Evolutionary conservation across 2,329 filamentous ascomycete species (phyloP).

Genomic region (Fusarium sp.): DNA sequence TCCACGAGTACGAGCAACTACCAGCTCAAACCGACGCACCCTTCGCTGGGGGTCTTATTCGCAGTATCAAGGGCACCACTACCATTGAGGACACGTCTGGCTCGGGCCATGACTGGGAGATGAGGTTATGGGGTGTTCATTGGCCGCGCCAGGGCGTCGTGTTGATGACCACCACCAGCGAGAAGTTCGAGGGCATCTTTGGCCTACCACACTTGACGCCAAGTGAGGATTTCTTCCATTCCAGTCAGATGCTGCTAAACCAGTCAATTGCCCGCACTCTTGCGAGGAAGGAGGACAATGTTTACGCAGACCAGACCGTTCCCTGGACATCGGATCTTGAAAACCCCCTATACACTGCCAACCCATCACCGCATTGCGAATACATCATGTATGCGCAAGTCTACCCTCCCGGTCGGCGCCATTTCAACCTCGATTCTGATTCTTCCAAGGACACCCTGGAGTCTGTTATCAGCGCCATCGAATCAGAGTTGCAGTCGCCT

Average conservation of each 20-base stretch:
- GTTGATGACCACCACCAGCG: slow-evolving; percentile 86
- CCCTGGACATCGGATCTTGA: slow-evolving; percentile 81
- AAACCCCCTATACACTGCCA: slow-evolving; percentile 64
- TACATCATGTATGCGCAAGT: slow-evolving; percentile 87
- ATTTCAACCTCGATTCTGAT: slow-evolving; percentile 47
- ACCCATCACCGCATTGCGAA: slow-evolving; percentile 81
- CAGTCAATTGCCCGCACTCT: slow-evolving; percentile 75
- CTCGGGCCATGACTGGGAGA: slow-evolving; percentile 77
- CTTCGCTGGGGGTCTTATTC: slow-evolving; percentile 63
- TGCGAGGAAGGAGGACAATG: slow-evolving; percentile 66
- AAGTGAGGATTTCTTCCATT: slow-evolving; percentile 62
- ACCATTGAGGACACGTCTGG: slow-evolving; percentile 75
- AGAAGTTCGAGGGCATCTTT: slow-evolving; percentile 94
- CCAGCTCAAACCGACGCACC: slow-evolving; percentile 47
- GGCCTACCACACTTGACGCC: slow-evolving; percentile 84
- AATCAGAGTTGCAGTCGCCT: slow-evolving; percentile 69
- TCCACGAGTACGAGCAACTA: slow-evolving; percentile 55
- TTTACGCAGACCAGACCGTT: slow-evolving; percentile 66
- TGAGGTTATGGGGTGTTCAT: slow-evolving; percentile 84
- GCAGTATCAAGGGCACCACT: slow-evolving; percentile 74
- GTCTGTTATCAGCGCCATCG: slow-evolving; percentile 61
- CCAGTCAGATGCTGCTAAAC: slow-evolving; percentile 73
- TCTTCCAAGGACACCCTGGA: slow-evolving; percentile 43
- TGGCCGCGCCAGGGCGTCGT: slow-evolving; percentile 83
- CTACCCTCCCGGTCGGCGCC: slow-evolving; percentile 60